These are phyloP conservation scores for Sonneratia alba DNA, from an alignment of 345 rosid species.

Conservation along the genomic window DNA sequence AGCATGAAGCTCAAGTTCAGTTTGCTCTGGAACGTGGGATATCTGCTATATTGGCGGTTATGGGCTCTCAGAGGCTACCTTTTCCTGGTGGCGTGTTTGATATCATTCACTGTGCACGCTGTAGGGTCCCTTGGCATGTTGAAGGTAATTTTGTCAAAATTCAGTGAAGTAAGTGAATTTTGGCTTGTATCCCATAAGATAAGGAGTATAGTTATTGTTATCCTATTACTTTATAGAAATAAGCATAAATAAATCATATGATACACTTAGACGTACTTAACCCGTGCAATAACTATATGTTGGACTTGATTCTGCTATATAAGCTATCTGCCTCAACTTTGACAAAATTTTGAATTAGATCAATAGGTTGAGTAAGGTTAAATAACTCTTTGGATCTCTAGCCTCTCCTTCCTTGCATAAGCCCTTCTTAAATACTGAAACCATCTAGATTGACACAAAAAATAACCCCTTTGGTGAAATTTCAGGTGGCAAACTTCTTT, in stretches of 20 bases:
- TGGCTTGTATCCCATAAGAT: background rate
- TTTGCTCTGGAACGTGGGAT: slow-evolving; percentile 23
- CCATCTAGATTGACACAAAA: background rate
- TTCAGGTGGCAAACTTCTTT: slow-evolving; percentile 81
- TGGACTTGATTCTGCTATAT: background rate
- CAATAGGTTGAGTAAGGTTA: background rate
- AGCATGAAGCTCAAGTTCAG: slow-evolving; percentile 25
- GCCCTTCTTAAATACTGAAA: background rate
- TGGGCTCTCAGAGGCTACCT: slow-evolving; percentile 21
- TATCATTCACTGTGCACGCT: slow-evolving; percentile 22
- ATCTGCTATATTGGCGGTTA: slow-evolving; percentile 18
- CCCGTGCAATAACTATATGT: background rate
- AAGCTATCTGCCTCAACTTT: background rate
- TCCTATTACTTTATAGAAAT: background rate
- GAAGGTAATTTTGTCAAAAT: slow-evolving; percentile 10
- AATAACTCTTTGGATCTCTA: background rate
- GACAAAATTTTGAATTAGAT: background rate
- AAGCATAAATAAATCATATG: background rate
- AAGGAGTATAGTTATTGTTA: background rate
- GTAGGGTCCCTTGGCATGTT: slow-evolving; percentile 22
- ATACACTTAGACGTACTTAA: background rate
- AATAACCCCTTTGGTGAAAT: background rate
- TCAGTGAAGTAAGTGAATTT: background rate
- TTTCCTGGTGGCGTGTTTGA: slow-evolving; percentile 17
- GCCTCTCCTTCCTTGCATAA: background rate